phyloP scores from a whole-genome alignment of 805 yeast genomes.

The Teunomyces cretensis region DNA sequence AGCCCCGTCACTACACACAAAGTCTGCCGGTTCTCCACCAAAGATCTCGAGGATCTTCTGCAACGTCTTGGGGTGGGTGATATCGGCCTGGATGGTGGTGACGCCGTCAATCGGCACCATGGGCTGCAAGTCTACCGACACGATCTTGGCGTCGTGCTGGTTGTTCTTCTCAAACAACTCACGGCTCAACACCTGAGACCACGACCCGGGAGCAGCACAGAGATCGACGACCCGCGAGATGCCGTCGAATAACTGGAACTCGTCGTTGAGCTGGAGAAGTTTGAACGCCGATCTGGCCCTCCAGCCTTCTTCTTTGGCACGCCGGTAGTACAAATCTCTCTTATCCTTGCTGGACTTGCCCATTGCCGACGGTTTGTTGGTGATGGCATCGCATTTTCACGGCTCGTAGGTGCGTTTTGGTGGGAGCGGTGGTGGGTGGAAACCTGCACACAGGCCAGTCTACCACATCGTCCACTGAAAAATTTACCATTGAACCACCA shows the following conservation, averaged over 20 bases:
- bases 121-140: constrained; percentile 95
- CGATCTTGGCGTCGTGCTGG: constrained; percentile 60
- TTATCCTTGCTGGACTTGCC: constrained; percentile 95
- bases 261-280: constrained; percentile 84
- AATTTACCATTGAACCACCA: constrained; percentile 2
- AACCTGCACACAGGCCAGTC: not conserved
- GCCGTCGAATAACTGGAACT: constrained; percentile 75
- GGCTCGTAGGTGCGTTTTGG: too few relatives aligned
- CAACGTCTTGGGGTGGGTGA: constrained; percentile 91
- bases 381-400: not conserved
- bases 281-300: constrained; percentile 97
- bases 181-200: constrained; percentile 92
- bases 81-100: constrained; percentile 90
- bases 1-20: constrained; percentile 96
- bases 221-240: constrained; percentile 87
- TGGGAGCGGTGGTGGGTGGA: not conserved
- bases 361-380: constrained; percentile 44
- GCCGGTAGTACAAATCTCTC: constrained; percentile 85
- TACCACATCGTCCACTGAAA: not conserved
- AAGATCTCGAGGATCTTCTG: constrained; percentile 72
- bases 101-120: constrained; percentile 96
- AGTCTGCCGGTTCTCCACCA: constrained; percentile 91
- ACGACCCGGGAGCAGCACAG: constrained; percentile 98
- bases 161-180: constrained; percentile 51
- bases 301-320: constrained; percentile 98